phyloP scores from a whole-genome alignment of 371 early-diverging fungal genomes.

The Lichtheimia ramosa region DNA sequence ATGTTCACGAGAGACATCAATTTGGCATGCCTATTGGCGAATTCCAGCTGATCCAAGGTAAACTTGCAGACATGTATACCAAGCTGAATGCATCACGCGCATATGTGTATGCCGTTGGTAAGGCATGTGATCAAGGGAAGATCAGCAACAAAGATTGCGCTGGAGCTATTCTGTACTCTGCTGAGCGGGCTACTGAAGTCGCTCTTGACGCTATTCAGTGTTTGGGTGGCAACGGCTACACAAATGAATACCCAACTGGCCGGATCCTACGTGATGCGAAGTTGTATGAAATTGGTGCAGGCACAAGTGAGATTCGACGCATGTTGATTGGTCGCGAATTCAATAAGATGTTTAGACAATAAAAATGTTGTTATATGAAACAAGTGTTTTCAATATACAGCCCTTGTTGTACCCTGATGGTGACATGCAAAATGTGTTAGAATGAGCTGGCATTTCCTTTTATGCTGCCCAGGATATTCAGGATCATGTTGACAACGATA shows the following conservation, averaged over 20 bases:
- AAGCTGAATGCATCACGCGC: conserved; percentile 90
- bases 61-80: conserved; percentile 97
- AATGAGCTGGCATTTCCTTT: too few species aligned
- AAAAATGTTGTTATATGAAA: too few species aligned
- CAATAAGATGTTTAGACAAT: conserved; percentile 55
- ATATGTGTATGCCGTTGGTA: conserved; percentile 91
- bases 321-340: conserved; percentile 90
- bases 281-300: conserved; percentile 98
- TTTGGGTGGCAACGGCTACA: conserved; percentile 95
- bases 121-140: conserved; percentile 83
- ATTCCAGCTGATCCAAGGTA: conserved; percentile 94
- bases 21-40: conserved; percentile 86
- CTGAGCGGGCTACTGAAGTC: conserved; percentile 95
- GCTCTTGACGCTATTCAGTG: conserved; percentile 96
- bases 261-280: conserved; percentile 95
- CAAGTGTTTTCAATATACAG: too few species aligned
- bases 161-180: conserved; percentile 92
- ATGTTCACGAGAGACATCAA: conserved; percentile 89
- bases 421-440: too few species aligned
- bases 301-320: conserved; percentile 96
- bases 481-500: too few species aligned
- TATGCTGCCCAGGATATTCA: too few species aligned
- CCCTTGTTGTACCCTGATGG: too few species aligned
- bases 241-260: conserved; percentile 94
- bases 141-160: conserved; percentile 93